Percentiles rank a stretch among this genome's conserved stretches.
Evolutionary conservation across 306 rosid species (phyloP).

Genomic region (Gillenia trifoliata): DNA sequence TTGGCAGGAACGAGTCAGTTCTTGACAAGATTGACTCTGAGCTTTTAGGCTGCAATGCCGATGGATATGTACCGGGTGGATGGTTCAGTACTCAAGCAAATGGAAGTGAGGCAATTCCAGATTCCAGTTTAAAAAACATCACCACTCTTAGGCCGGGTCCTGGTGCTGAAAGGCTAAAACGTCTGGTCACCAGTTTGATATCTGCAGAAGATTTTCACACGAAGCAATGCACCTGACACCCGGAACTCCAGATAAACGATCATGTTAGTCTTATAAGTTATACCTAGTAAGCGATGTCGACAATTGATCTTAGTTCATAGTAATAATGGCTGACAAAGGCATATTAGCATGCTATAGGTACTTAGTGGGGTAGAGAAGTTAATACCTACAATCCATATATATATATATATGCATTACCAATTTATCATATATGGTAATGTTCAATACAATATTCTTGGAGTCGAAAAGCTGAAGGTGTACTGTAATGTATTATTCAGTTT

Average conservation of each 20-base stretch:
- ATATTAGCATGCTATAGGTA: constrained; percentile 25
- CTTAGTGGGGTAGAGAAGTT: constrained; percentile 21
- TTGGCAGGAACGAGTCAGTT: constrained; percentile 48
- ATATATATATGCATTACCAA: constrained; percentile 8
- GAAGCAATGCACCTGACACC: constrained; percentile 50
- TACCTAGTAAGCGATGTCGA: constrained; percentile 22
- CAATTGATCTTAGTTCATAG: constrained; percentile 1
- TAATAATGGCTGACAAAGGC: constrained; percentile 22
- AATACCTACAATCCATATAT: constrained; percentile 17
- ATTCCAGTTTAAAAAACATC: constrained; percentile 29
- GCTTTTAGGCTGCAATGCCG: constrained; percentile 45
- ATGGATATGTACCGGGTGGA: constrained; percentile 57
- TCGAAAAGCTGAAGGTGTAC: constrained; percentile 28
- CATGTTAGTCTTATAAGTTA: constrained; percentile 4
- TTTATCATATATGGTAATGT: constrained; percentile 8
- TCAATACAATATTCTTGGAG: constrained; percentile 33
- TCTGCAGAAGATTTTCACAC: constrained; percentile 49
- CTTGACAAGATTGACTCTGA: constrained; percentile 54
- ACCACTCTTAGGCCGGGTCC: constrained; percentile 56
- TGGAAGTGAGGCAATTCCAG: constrained; percentile 20
- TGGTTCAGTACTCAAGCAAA: constrained; percentile 40
- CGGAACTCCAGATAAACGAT: constrained; percentile 4
- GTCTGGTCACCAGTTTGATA: constrained; percentile 52
- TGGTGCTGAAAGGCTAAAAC: constrained; percentile 57
- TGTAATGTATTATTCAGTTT: constrained; percentile 29